Evolutionary conservation across 257 asterid genomes (phyloP).

Genomic region (Euphrasia confusa): DNA sequence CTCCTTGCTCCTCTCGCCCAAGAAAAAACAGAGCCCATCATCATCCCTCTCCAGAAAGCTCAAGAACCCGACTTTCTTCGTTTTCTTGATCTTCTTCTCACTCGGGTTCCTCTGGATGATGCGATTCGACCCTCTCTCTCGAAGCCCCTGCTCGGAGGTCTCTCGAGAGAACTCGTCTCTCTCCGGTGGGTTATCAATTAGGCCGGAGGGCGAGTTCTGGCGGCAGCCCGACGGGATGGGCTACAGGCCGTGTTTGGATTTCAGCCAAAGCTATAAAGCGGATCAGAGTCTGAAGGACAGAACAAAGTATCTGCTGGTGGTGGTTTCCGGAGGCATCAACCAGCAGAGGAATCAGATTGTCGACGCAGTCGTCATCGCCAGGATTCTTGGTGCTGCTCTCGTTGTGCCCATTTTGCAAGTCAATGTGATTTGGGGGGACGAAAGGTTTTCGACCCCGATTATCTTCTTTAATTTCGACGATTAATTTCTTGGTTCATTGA

Average conservation of each 20-base stretch:
- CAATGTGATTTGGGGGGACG: constrained; percentile 97
- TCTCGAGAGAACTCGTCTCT: constrained; percentile 29
- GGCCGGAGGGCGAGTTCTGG: constrained; percentile 58
- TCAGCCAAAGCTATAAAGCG: constrained; percentile 41
- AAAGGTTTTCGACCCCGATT: constrained; percentile 54
- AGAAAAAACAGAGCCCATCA: constrained; percentile 42
- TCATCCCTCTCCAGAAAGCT: constrained; percentile 17
- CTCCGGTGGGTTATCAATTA: constrained; percentile 24
- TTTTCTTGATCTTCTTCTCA: constrained; percentile 38
- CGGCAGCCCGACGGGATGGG: constrained; percentile 91
- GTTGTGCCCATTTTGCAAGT: constrained; percentile 94
- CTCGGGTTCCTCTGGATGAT: constrained; percentile 58
- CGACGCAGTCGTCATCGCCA: constrained; percentile 94
- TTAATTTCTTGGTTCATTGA: too few relatives aligned
- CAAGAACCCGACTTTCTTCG: constrained; percentile 50
- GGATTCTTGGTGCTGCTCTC: constrained; percentile 89
- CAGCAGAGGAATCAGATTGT: constrained; percentile 99
- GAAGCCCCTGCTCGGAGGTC: constrained; percentile 46
- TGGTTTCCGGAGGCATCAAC: constrained; percentile 92
- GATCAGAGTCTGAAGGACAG: constrained; percentile 51
- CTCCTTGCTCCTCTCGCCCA: constrained; percentile 61
- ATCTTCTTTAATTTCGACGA: not conserved
- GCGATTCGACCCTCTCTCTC: constrained; percentile 51
- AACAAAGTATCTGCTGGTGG: constrained; percentile 69
- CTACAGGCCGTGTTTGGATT: constrained; percentile 78